Conservation (phyloP, 169 alveolate genomes). For the Plasmodium vivax region DNA sequence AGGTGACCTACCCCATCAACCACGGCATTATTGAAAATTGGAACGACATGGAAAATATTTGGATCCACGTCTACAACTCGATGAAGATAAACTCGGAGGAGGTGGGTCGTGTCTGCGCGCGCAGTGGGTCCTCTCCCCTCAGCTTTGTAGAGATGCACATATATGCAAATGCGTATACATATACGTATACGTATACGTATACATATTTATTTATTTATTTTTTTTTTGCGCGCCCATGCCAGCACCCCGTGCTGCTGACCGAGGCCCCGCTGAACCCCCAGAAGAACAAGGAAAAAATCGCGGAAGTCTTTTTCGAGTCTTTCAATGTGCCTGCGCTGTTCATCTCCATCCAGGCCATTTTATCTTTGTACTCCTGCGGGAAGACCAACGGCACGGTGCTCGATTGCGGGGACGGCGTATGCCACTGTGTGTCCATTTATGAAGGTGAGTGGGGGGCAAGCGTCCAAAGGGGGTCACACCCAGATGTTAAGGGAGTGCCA, state of each 20-base stretch:
- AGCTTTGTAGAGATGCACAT: too few species aligned
- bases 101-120: constrained; percentile 57
- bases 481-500: constrained; percentile 38
- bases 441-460: constrained; percentile 71
- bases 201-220: constrained; percentile 27
- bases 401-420: constrained; percentile 86
- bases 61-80: constrained; percentile 82
- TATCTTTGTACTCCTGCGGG: constrained; percentile 86
- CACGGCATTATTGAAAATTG: constrained; percentile 87
- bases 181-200: constrained; percentile 61
- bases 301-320: constrained; percentile 84
- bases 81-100: constrained; percentile 78
- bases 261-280: constrained; percentile 83
- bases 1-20: constrained; percentile 87
- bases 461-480: background rate
- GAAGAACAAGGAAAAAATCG: constrained; percentile 81
- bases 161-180: too few species aligned
- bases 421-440: constrained; percentile 87
- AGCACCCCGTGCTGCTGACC: constrained; percentile 79
- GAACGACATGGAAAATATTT: constrained; percentile 84
- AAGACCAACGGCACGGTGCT: constrained; percentile 87
- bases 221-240: background rate
- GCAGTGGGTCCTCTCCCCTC: background rate
- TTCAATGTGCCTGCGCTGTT: constrained; percentile 85
- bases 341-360: constrained; percentile 83